These are phyloP conservation scores for Thalassiosira mediterranea DNA, from an alignment of 352 stramenopile species.

Conservation along the genomic window DNA sequence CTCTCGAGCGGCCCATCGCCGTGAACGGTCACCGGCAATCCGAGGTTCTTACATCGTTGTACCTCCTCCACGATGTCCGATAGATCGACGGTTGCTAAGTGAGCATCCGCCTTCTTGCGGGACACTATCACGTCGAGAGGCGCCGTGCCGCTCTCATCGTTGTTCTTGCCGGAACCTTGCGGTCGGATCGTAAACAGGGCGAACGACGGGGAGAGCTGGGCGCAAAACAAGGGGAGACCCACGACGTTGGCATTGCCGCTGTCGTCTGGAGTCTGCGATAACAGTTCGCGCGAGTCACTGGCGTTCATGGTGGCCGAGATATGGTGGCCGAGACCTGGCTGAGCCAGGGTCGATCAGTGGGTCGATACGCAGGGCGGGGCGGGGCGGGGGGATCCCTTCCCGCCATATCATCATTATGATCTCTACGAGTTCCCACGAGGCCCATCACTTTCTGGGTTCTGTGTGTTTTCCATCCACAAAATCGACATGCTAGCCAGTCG, in stretches of 20 bases:
- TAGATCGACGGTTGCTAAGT: neutral
- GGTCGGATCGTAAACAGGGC: neutral
- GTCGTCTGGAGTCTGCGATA: too few relatives aligned
- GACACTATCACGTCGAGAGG: neutral
- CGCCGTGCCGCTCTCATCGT: neutral
- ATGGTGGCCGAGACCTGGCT: too few relatives aligned
- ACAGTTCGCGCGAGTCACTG: too few relatives aligned
- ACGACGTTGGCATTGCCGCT: neutral
- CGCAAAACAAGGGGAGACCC: neutral
- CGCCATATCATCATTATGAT: too few relatives aligned
- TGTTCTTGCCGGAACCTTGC: neutral
- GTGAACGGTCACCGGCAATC: neutral
- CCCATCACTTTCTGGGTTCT: too few relatives aligned
- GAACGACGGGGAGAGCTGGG: neutral
- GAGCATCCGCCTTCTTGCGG: neutral
- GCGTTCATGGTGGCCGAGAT: too few relatives aligned
- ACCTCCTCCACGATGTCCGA: neutral
- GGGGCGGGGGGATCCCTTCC: too few relatives aligned
- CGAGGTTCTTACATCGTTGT: neutral
- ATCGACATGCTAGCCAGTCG: too few relatives aligned
- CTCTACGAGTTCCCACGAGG: too few relatives aligned
- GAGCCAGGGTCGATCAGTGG: too few relatives aligned
- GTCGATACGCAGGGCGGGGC: too few relatives aligned
- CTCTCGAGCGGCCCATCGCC: neutral
- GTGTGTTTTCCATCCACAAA: too few relatives aligned